Percentiles rank a stretch among this genome's conserved stretches.
Conservation (phyloP, 2,329 filamentous ascomycete species). For the Verticillium dahliae region DNA sequence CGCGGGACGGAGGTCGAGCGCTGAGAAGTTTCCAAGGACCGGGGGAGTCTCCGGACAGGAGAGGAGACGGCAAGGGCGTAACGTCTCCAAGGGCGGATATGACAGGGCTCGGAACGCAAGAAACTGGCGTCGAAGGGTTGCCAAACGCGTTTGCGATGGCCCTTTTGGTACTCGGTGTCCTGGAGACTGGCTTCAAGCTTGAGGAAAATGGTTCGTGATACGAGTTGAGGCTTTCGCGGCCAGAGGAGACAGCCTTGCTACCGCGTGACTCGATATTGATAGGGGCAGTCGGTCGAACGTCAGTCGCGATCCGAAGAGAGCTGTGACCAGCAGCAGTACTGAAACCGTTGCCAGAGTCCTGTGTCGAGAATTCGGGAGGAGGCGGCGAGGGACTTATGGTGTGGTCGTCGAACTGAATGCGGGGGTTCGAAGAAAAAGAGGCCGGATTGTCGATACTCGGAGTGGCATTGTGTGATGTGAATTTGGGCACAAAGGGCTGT, state of each 20-base stretch:
- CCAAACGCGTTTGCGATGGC: slow-evolving; percentile 43
- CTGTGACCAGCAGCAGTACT: slow-evolving; percentile 6
- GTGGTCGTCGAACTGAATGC: slow-evolving; percentile 23
- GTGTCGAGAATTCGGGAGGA: slow-evolving; percentile 14
- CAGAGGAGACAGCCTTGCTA: slow-evolving; percentile 24
- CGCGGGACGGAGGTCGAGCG: slow-evolving; percentile 40
- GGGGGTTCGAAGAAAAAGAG: slow-evolving; percentile 14
- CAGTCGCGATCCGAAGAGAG: slow-evolving; percentile 31
- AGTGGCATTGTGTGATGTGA: slow-evolving; percentile 7
- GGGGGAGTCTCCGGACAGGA: slow-evolving; percentile 58
- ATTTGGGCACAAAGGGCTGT: slow-evolving; percentile 9
- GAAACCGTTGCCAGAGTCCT: slow-evolving; percentile 8
- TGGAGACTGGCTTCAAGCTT: slow-evolving; percentile 44
- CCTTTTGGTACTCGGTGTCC: slow-evolving; percentile 57
- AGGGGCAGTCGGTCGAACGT: slow-evolving; percentile 19
- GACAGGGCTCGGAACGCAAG: slow-evolving; percentile 64
- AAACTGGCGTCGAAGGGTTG: slow-evolving; percentile 52
- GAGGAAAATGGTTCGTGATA: slow-evolving; percentile 35
- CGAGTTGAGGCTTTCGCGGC: slow-evolving; percentile 16
- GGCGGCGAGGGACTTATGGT: slow-evolving; percentile 31
- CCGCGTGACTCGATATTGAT: slow-evolving; percentile 20
- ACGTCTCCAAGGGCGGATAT: slow-evolving; percentile 71
- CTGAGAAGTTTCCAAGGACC: slow-evolving; percentile 57
- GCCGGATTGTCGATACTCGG: slow-evolving; percentile 6
- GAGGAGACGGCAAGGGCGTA: slow-evolving; percentile 71